Evolutionary conservation across 495 filamentous ascomycete genomes (phyloP), one percentile per base, ranked within the genome.

Genomic region (Pseudoneurospora amorphoporcata): DNA sequence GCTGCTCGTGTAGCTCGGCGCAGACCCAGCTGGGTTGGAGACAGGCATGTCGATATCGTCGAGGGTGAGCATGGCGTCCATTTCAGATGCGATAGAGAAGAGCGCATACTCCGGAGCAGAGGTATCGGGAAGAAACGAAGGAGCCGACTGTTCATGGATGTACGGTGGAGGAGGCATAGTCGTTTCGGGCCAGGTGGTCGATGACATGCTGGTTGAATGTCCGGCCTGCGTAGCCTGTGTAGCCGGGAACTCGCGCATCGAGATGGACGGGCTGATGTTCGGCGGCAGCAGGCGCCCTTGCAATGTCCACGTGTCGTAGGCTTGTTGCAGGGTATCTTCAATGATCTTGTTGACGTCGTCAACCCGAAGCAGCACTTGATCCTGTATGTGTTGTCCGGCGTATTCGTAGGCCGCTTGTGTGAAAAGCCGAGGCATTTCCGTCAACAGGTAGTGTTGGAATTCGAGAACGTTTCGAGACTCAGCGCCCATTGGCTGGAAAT

Each of bases 401-500:
- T 77, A 72, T 32, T 74, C 74, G 37, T 77, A 75, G 23, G 75
- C 77, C 0, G 77, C 73, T 53, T 73, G 73, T 10, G 70, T 73
- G 71, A 79, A 79, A 4, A 79, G 68, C 4, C 32, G 43, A 0
- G 78, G 77, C 73, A 80, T 70, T 38, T 73, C 53, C 16, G 17
- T 68, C 72, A 80, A 65, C 12, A 80, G 68, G 58, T 76, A 79
- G 69, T 79, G 77, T 45, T 78, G 78, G 38, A 79, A 76, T 23
- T 68, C 39, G 68, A 77, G 68, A 39, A 68, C 71, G 42, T 45
- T 72, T 1, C 71, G 74, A 9, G 74, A 70, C 40, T 78, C 76
- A 32, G 78, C 39, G 8, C 70, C 58, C 39, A 71, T 16, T 2
- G 72, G 74, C 47, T n/a, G 69, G 39, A 79, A 23, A 70, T 80